Evolutionary conservation across 352 stramenopile genomes (phyloP), one percentile per base, ranked within the genome.

Genomic region (Aphanomyces euteiches): DNA sequence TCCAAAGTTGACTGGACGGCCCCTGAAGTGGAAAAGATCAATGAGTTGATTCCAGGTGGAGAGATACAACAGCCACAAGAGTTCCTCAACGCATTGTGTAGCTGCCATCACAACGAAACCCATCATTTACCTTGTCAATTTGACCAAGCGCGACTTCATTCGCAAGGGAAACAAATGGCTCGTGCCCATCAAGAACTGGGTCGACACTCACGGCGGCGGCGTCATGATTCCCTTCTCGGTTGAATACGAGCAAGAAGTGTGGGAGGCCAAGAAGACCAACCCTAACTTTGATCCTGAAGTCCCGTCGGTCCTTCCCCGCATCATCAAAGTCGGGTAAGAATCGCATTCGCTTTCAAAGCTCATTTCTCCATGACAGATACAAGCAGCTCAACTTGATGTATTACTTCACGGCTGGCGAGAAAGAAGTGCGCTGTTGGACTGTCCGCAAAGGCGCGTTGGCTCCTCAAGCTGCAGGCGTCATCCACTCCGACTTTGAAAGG

Each of bases 81-180:
- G 19, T 17, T 37, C 12, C 34, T 37, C 8, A 63, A 7, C 1
- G 12, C 36, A 21, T 12, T 38, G 19, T 63, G 56, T 50, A 66
- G 64, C 64, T 17, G 84, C 83, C 66, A 84, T 86, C 56, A 96
- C 87, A 13, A 92, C 86, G 54, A 96, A 96, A 63, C 87, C 85
- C 47, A 84, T 96, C 74, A 93, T 98, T 60, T 98, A 98, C 80
- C 77, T 98, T 40, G 81, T 97, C 58, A 98, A 98, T 78, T 77
- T 98, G 37, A 92, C 76, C 17, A 87, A 96, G 75, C 94, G 95
- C 75, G 89, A 90, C 64, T 98, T 93, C 75, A 84, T 97, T 69
- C 78, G 85, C 47, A 97, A 98, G 75, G 82, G 80, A 39, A 94
- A 89, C 78, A 96, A 97, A 73, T 98, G 90, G 90, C 77, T 98